Percentiles rank a stretch among this genome's conserved stretches.
Conservation (phyloP, 805 yeast genomes). For the Kluyveromyces starmeri region DNA sequence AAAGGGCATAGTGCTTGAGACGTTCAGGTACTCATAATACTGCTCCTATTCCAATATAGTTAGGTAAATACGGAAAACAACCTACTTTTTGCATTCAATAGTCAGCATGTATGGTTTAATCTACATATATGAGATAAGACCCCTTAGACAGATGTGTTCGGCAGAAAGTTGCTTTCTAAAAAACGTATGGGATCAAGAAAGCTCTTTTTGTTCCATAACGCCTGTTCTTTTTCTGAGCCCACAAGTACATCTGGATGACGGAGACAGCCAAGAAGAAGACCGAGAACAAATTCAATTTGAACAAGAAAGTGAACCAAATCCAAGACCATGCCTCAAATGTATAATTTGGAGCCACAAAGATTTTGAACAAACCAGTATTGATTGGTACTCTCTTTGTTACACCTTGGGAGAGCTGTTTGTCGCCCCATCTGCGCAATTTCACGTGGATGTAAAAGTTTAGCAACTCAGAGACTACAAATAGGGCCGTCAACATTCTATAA, state of each 20-base stretch:
- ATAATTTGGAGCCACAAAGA: conserved; percentile 89
- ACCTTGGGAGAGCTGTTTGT: conserved; percentile 28
- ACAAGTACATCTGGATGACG: conserved; percentile 72
- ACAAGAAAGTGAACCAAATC: conserved; percentile 57
- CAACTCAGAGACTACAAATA: conserved; percentile 54
- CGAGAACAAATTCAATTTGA: conserved; percentile 67
- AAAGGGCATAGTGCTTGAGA: no score
- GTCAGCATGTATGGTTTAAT: no score
- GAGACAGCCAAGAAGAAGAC: conserved; percentile 64
- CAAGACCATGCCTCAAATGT: conserved; percentile 78
- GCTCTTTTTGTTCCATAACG: conserved; percentile 74
- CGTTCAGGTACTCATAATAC: no score
- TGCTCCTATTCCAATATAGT: no score
- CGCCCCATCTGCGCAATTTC: conserved; percentile 47
- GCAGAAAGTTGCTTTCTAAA: no score
- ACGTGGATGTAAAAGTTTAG: conserved; percentile 69
- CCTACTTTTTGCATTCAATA: no score
- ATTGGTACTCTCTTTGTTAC: conserved; percentile 36
- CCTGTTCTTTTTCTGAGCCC: conserved; percentile 86
- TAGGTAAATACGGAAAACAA: no score
- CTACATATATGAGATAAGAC: no score
- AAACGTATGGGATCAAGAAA: conserved; percentile 67
- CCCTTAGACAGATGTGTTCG: no score
- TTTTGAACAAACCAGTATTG: conserved; percentile 71
- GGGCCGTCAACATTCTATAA: conserved; percentile 28